A percentile compares a stretch with the other conserved stretches of the same genome.
Evolutionary conservation across 139 green algal species (phyloP).

Genomic region (Diplosphaera chodatii): DNA sequence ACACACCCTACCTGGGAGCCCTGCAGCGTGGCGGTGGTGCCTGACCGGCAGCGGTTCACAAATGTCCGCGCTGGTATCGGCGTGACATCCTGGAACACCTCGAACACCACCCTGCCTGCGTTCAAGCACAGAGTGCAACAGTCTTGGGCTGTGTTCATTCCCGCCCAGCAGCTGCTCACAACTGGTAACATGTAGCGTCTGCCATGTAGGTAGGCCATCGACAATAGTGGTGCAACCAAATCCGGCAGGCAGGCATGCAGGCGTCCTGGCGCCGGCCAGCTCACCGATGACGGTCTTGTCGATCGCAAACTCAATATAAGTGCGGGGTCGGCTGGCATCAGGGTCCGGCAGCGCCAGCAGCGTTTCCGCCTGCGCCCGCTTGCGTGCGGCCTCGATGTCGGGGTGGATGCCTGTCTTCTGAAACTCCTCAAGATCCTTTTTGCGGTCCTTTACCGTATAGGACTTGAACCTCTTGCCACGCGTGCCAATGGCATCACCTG

Average conservation of each 20-base stretch:
- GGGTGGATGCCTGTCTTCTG: not conserved
- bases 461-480: not conserved
- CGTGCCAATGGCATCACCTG: not conserved
- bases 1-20: too few relatives aligned
- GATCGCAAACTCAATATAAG: not conserved
- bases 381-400: not conserved
- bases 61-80: not conserved
- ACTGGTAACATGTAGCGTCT: too few relatives aligned
- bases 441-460: not conserved
- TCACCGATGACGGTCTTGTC: not conserved
- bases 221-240: too few relatives aligned
- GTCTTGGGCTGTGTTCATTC: too few relatives aligned
- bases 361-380: not conserved
- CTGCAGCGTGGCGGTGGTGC: not conserved
- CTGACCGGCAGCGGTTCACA: not conserved
- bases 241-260: too few relatives aligned
- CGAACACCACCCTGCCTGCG: not conserved
- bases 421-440: not conserved
- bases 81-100: not conserved
- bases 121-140: too few relatives aligned
- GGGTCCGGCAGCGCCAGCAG: not conserved
- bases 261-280: too few relatives aligned
- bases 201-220: too few relatives aligned
- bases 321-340: not conserved
- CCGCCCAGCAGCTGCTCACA: too few relatives aligned